Conservation (phyloP, 208 protist species). For the Acanthamoeba rhysodes region DNA sequence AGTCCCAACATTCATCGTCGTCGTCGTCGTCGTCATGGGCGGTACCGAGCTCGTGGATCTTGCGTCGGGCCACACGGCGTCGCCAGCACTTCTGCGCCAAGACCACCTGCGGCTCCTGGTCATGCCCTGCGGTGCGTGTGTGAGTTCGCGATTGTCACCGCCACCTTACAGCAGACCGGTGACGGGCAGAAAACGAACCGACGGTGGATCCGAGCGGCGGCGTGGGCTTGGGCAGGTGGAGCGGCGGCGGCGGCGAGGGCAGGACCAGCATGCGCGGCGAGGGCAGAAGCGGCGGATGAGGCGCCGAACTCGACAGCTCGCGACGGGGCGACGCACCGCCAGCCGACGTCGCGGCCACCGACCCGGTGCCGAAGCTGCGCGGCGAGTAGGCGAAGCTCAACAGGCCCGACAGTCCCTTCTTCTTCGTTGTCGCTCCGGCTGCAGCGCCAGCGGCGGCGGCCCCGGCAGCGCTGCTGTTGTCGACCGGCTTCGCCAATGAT, state of each 20-base stretch:
- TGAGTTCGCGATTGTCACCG: no score
- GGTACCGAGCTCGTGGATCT: not conserved
- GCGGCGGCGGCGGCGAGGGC: not conserved
- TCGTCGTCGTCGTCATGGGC: no score
- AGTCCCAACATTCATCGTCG: no score
- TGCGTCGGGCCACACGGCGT: not conserved
- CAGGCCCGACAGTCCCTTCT: slow-evolving; percentile 18
- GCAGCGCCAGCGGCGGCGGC: not conserved
- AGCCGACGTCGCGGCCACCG: not conserved
- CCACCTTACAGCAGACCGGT: not conserved
- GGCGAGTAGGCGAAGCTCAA: slow-evolving; percentile 19
- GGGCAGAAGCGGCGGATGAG: not conserved
- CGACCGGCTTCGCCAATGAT: no score
- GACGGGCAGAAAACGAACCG: not conserved
- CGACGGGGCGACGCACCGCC: not conserved
- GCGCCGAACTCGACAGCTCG: not conserved
- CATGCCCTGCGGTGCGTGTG: not conserved
- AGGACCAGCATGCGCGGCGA: not conserved
- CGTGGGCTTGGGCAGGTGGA: slow-evolving; percentile 5
- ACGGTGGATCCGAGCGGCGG: not conserved
- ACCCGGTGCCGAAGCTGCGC: not conserved
- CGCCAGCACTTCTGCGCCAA: slow-evolving; percentile 16
- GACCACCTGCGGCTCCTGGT: not conserved
- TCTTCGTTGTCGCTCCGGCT: not conserved
- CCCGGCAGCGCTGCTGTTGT: not conserved